Evolutionary conservation across 768 basidiomycete species (phyloP).

Genomic region (Mycena galericulata): DNA sequence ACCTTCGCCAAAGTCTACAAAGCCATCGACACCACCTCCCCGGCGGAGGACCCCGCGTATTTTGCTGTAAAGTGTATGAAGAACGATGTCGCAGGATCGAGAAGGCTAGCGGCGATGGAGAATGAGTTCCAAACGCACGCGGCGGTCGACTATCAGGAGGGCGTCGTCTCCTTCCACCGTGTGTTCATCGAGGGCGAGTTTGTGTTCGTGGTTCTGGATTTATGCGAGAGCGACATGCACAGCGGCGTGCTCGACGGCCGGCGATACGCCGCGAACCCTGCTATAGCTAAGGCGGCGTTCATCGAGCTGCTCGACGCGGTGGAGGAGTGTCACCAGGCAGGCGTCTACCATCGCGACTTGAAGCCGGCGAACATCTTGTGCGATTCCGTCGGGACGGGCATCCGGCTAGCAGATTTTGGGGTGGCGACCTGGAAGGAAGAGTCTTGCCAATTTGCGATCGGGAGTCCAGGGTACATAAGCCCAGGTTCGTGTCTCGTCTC

Average conservation of each 20-base stretch:
- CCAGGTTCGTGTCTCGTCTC: constrained; percentile 11
- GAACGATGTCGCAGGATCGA: not conserved
- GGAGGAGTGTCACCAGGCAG: not conserved
- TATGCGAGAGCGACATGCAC: not conserved
- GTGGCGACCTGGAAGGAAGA: not conserved
- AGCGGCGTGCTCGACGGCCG: not conserved
- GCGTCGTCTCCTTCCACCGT: constrained; percentile 7
- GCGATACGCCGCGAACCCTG: not conserved
- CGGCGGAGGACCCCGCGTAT: not conserved
- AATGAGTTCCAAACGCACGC: constrained; percentile 6
- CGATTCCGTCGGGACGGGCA: not conserved
- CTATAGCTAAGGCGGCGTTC: not conserved
- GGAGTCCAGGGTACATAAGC: not conserved
- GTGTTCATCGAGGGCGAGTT: not conserved
- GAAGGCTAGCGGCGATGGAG: not conserved
- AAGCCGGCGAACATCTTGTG: not conserved
- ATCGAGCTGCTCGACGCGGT: constrained; percentile 18
- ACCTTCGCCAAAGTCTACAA: constrained; percentile 10
- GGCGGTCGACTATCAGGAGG: not conserved
- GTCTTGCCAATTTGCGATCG: not conserved
- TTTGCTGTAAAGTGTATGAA: constrained; percentile 20
- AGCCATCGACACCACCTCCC: constrained; percentile 21
- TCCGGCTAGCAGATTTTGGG: constrained; percentile 9
- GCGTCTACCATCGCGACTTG: constrained; percentile 17
- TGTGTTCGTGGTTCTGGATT: constrained; percentile 2